phyloP scores from a whole-genome alignment of 768 basidiomycete genomes.

The Russula olivacea region DNA sequence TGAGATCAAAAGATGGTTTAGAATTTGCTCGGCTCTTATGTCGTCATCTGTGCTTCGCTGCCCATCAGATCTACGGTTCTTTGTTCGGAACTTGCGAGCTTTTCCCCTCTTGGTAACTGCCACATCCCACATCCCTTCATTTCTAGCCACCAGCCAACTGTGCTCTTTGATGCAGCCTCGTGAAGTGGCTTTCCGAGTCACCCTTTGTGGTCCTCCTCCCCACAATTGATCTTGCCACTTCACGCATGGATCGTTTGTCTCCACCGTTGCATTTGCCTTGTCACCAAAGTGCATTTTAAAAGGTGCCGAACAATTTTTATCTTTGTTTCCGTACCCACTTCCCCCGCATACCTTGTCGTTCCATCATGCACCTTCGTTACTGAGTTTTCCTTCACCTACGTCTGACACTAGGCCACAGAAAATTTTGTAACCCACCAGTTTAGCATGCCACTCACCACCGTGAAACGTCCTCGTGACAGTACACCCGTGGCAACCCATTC shows the following conservation, averaged over 20 bases:
- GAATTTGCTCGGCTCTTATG: background rate
- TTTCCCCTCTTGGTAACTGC: background rate
- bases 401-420: background rate
- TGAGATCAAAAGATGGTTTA: background rate
- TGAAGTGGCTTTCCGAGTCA: background rate
- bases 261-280: background rate
- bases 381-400: background rate
- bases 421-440: background rate
- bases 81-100: background rate
- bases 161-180: background rate
- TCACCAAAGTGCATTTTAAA: conserved; percentile 4
- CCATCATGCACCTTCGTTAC: background rate
- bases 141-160: background rate
- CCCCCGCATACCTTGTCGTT: background rate
- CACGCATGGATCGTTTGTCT: background rate
- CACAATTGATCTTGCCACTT: conserved; percentile 1
- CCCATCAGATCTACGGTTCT: background rate
- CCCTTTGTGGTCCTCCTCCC: background rate
- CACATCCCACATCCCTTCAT: conserved; percentile 10
- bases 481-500: background rate
- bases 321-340: background rate
- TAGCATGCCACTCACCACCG: background rate
- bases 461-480: background rate
- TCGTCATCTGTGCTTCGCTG: background rate
- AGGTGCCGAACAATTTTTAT: background rate